These are phyloP conservation scores for Brassica hybrid DNA, from an alignment of 441 rosid species.

Conservation along the genomic window DNA sequence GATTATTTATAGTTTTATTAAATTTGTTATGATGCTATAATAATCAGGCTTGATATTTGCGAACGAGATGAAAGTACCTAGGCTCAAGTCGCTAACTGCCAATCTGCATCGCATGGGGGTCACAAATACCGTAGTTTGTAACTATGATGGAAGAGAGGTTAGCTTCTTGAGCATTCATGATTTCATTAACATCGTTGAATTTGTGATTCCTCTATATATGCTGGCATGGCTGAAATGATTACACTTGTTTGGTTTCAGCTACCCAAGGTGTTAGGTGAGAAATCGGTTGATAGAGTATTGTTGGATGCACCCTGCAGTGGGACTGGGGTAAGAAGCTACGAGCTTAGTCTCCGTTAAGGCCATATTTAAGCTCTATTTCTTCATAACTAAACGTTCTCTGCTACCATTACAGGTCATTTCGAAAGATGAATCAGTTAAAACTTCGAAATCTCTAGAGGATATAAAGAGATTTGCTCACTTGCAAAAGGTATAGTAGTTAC, in stretches of 20 bases:
- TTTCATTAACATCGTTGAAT: background rate
- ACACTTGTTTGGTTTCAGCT: conserved; percentile 52
- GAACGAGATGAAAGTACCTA: conserved; percentile 83
- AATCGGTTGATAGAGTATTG: conserved; percentile 85
- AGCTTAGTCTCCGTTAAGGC: background rate
- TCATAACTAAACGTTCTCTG: conserved; percentile 9
- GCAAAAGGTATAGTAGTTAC: conserved; percentile 70
- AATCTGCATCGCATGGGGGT: conserved; percentile 97
- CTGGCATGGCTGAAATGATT: background rate
- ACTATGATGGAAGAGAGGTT: conserved; percentile 98
- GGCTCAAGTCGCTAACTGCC: conserved; percentile 89
- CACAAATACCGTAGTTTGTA: conserved; percentile 86
- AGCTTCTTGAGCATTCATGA: conserved; percentile 36
- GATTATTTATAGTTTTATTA: background rate
- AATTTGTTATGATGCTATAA: conserved; percentile 26
- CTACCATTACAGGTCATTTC: conserved; percentile 72
- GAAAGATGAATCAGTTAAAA: conserved; percentile 92
- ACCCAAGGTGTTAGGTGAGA: conserved; percentile 77
- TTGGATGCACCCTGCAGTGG: conserved; percentile 99
- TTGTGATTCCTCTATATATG: background rate
- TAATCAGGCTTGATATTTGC: conserved; percentile 82
- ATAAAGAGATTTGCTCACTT: conserved; percentile 76
- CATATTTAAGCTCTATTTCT: background rate
- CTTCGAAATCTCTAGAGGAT: conserved; percentile 80
- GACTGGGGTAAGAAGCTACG: conserved; percentile 74